Percentiles rank a stretch among this genome's conserved stretches.
Evolutionary conservation across 257 asterid species (phyloP).

Genomic region (Rhazya stricta): DNA sequence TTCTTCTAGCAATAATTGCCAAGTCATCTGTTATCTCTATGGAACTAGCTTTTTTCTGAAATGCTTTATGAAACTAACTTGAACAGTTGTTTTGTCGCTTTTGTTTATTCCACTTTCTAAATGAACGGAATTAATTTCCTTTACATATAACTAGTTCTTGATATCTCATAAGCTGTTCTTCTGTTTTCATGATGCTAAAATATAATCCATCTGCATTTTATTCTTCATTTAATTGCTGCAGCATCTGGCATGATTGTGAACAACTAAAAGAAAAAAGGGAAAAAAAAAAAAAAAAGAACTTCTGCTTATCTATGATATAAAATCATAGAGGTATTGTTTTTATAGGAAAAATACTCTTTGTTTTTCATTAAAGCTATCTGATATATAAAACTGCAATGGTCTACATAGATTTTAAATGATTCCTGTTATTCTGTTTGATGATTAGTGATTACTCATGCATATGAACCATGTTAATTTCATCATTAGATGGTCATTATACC

Average conservation of each 20-base stretch:
- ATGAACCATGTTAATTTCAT: not conserved
- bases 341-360: not conserved
- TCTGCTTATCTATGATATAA: not conserved
- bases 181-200: not conserved
- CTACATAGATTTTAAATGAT: not conserved
- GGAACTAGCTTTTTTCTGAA: not conserved
- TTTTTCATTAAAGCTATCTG: too few species aligned
- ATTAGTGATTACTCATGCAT: not conserved
- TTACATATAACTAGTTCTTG: not conserved
- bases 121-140: not conserved
- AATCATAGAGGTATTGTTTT: not conserved
- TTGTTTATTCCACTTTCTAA: not conserved
- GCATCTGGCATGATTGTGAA: not conserved
- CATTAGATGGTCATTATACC: not conserved
- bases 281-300: not conserved
- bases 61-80: not conserved
- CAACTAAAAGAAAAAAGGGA: not conserved
- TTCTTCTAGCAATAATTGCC: slow-evolving; percentile 3
- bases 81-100: not conserved
- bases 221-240: not conserved
- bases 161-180: not conserved
- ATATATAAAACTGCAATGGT: not conserved
- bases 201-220: not conserved
- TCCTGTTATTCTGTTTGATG: not conserved
- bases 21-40: not conserved